These are phyloP conservation scores for Backusella australiensis DNA, from an alignment of 192 early-diverging fungal genomes.

Conservation along the genomic window DNA sequence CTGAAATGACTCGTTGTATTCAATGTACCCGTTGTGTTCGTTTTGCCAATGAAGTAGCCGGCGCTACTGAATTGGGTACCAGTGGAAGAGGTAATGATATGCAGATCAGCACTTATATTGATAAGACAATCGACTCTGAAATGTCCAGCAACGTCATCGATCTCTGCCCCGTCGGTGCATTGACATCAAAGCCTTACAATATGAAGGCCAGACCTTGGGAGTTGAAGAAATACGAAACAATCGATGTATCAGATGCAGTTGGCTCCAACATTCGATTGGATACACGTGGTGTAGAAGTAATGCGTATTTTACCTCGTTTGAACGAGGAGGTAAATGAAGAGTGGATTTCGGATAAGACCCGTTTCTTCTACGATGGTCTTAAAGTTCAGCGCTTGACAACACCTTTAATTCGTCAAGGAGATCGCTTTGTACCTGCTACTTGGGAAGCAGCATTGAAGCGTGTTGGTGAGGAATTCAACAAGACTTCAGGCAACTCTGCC, in stretches of 20 bases:
- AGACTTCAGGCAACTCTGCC: constrained; percentile 59
- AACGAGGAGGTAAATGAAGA: constrained; percentile 98
- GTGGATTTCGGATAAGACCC: constrained; percentile 98
- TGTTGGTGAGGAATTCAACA: constrained; percentile 64
- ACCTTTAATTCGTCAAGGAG: constrained; percentile 83
- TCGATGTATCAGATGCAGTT: constrained; percentile 93
- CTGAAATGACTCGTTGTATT: constrained; percentile 97
- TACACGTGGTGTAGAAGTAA: constrained; percentile 93
- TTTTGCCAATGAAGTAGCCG: constrained; percentile 97
- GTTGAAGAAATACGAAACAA: constrained; percentile 90
- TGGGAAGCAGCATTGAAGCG: constrained; percentile 83
- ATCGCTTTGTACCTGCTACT: constrained; percentile 75
- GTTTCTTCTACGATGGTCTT: constrained; percentile 91
- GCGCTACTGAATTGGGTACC: constrained; percentile 91
- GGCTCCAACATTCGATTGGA: constrained; percentile 95
- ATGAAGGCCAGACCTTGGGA: constrained; percentile 96
- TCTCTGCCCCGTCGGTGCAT: constrained; percentile 95
- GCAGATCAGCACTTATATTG: constrained; percentile 97
- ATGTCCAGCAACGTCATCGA: constrained; percentile 98
- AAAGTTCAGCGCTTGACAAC: constrained; percentile 92
- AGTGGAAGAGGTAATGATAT: constrained; percentile 96
- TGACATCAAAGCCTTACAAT: constrained; percentile 94
- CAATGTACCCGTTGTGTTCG: constrained; percentile 98
- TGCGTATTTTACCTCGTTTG: constrained; percentile 90
- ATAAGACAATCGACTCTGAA: constrained; percentile 82